Conservation (phyloP, 768 basidiomycete species). For the Filobasidium floriforme region DNA sequence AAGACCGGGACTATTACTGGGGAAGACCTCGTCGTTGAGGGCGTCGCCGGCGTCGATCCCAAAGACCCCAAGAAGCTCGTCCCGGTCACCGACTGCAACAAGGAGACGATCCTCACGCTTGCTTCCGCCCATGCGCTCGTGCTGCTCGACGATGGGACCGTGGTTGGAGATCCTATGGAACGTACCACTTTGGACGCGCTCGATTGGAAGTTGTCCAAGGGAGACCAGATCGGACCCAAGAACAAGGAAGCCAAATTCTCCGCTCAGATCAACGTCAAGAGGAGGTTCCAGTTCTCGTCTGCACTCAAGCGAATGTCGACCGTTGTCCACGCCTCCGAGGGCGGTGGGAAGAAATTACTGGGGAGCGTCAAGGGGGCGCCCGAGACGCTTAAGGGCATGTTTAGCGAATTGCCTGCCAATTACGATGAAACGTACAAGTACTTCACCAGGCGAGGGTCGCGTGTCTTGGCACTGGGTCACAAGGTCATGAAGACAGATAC, state of each 20-base stretch:
- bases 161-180: conserved; percentile 99
- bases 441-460: conserved; percentile 84
- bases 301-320: conserved; percentile 97
- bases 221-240: conserved; percentile 66
- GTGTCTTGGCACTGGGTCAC: conserved; percentile 82
- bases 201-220: conserved; percentile 68
- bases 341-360: conserved; percentile 37
- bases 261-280: conserved; percentile 60
- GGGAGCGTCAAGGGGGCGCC: conserved; percentile 87
- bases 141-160: conserved; percentile 80
- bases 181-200: conserved; percentile 87
- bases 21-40: conserved; percentile 88
- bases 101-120: conserved; percentile 75
- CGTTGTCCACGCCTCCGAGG: conserved; percentile 50
- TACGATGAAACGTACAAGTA: conserved; percentile 95
- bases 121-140: conserved; percentile 94
- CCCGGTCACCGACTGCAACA: conserved; percentile 64
- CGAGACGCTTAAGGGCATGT: conserved; percentile 89
- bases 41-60: conserved; percentile 73
- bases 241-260: conserved; percentile 49
- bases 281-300: conserved; percentile 96
- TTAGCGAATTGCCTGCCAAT: conserved; percentile 59
- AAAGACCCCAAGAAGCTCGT: conserved; percentile 60
- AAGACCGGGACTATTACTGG: conserved; percentile 99
- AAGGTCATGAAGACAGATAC: conserved; percentile 71